Conservation (phyloP, 108 stramenopile genomes). For the Cyclotella baltica region DNA sequence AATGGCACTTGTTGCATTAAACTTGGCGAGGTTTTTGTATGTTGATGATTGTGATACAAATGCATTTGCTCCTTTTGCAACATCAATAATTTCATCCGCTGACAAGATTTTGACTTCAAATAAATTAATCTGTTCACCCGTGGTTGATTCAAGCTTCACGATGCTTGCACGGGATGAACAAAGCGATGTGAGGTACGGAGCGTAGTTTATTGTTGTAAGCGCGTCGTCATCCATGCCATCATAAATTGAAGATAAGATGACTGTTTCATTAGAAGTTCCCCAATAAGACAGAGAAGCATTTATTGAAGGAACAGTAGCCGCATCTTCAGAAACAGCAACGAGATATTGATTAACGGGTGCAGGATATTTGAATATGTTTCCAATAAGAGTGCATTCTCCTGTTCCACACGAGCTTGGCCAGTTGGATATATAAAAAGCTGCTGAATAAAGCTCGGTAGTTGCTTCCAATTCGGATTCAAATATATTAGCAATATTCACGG, state of each 20-base stretch:
- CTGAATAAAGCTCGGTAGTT: background rate
- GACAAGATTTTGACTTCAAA: background rate
- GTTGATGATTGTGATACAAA: background rate
- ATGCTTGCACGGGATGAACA: background rate
- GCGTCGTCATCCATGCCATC: background rate
- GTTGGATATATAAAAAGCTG: conserved; percentile 1
- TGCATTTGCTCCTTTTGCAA: too few species aligned
- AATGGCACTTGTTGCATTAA: background rate
- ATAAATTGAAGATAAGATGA: background rate
- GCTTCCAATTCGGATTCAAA: background rate
- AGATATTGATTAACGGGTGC: background rate
- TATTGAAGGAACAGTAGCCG: background rate
- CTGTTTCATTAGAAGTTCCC: background rate
- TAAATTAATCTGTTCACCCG: background rate
- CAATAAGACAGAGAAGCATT: conserved; percentile 2
- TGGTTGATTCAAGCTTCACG: background rate
- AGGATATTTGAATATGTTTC: background rate
- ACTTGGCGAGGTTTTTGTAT: background rate
- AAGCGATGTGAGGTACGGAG: conserved; percentile 3
- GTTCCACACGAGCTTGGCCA: conserved; percentile 7
- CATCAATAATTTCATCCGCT: background rate
- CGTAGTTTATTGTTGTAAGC: background rate
- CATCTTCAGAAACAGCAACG: background rate
- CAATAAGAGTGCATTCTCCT: background rate
- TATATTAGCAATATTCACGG: conserved; percentile 1